Evolutionary conservation across 768 basidiomycete genomes (phyloP), one percentile per base, ranked within the genome.

Genomic region (Mycena rebaudengoi): DNA sequence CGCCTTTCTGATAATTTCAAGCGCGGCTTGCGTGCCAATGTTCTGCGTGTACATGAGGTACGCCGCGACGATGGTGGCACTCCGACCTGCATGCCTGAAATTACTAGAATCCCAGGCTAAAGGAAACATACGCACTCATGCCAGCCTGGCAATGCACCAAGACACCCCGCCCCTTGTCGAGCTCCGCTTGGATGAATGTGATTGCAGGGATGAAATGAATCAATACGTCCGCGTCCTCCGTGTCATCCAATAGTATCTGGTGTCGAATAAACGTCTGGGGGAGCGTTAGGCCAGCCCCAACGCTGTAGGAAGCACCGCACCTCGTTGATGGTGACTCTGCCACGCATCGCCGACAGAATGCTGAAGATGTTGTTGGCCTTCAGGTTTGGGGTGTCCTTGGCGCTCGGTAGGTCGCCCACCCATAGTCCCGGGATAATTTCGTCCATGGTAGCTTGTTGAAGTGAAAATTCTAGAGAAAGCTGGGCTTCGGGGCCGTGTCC

Each of bases 1-100:
- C 20, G 82, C 86, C 58, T 84, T 77, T 57, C 82, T 81, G 64
- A 97, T 89, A 65, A 91, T 78, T n/a, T 88, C 85, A 13, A 98
- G 76, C 6, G 96, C 95, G 21, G 81, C 77, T 12, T 84, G 78
- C 0, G 84, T 79, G 61, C 89, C 85, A 28, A 85, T 65, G 51
- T 87, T 82, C 65, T 82, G 80, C 5, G 85, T 84, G 69, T 91
- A 86, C 93, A 98, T 96, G 44, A 98, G 79, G 71, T 95, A 98
- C 5, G 95, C 96, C 2, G 94, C 89, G 7, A 92, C 90, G 46
- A 97, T 88, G 2, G 93, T 91, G 7, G 90, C 88, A 66, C 94
- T 95, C 23, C 96, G 87, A 70, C 92, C 92, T 94, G 64, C 21
- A 46, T 21, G 37, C 14, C 48, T 66, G 64, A 40, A 60, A 35